Percentiles rank a stretch among this genome's conserved stretches.
Conservation (phyloP, 352 stramenopile species). For the Globisporangium emineosum region DNA sequence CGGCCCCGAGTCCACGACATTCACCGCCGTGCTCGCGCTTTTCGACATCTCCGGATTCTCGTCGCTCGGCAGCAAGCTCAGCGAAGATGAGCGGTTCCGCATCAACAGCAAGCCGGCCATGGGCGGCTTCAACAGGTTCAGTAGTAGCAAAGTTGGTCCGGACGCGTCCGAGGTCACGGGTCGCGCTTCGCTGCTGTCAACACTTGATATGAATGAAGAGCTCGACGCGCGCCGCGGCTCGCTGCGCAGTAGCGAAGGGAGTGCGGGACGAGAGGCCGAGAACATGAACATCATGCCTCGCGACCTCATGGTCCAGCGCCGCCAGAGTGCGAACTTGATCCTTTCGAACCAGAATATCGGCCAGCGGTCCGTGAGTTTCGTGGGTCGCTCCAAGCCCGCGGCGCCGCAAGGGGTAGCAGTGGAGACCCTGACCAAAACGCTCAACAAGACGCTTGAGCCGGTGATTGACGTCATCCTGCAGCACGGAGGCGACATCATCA, state of each 20-base stretch:
- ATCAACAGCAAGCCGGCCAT: conserved; percentile 23
- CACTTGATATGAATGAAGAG: not conserved
- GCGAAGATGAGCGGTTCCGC: conserved; percentile 49
- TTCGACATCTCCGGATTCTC: conserved; percentile 89
- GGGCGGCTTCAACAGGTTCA: not conserved
- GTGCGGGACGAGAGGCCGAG: conserved; percentile 10
- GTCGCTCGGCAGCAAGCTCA: conserved; percentile 70
- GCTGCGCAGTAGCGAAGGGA: conserved; percentile 5
- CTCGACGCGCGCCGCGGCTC: not conserved
- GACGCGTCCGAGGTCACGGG: not conserved
- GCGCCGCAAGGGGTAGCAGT: conserved; percentile 60
- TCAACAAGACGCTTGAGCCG: conserved; percentile 78
- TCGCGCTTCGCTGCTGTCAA: not conserved
- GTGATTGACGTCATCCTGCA: conserved; percentile 78
- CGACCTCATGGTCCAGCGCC: conserved; percentile 12
- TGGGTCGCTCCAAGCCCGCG: conserved; percentile 44
- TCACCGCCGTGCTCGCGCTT: conserved; percentile 65
- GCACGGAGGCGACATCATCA: conserved; percentile 79
- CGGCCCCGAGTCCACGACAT: conserved; percentile 43
- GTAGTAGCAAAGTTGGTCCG: not conserved
- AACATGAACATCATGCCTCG: conserved; percentile 22
- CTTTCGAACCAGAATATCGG: conserved; percentile 19
- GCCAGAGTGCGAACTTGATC: conserved; percentile 12
- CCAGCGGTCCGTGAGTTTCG: conserved; percentile 36
- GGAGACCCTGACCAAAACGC: conserved; percentile 64